Base-by-base conservation (phyloP, 2,329 filamentous ascomycete genomes). In the Dactylella cylindrospora region DNA sequence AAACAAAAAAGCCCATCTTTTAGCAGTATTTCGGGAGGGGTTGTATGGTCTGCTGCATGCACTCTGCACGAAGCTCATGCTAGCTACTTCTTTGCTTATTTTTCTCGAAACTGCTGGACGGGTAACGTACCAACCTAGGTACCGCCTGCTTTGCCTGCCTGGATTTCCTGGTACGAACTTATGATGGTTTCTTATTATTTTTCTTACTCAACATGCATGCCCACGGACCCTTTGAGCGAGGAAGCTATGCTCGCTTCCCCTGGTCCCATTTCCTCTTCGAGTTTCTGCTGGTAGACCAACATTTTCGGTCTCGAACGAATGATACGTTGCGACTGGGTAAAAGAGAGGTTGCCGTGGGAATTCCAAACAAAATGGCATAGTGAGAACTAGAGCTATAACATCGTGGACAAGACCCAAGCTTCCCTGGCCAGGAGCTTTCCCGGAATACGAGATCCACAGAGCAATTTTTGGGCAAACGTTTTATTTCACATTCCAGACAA, bases 381-480 rank as follows among this genome's bases (percentile, higher is more conserved):
- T n/a, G n/a, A n/a, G n/a, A n/a, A n/a, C n/a, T n/a, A n/a, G n/a
- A n/a, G n/a, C n/a, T n/a, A n/a, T n/a, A n/a, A n/a, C n/a, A n/a
- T n/a, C n/a, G n/a, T n/a, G n/a, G n/a, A n/a, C n/a, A n/a, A n/a
- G n/a, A n/a, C n/a, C n/a, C n/a, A n/a, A n/a, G n/a, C n/a, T n/a
- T n/a, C n/a, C n/a, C n/a, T n/a, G n/a, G n/a, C n/a, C n/a, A n/a
- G n/a, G n/a, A n/a, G 33, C 47, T 45, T 52, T n/a, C n/a, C n/a
- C 47, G 55, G 55, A 61, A 61, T 61, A 61, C 55, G 55, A 61
- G 55, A 35, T 53, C 55, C 55, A 49, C 55, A 25, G 53, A 53
- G 47, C 55, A n/a, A n/a, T n/a, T n/a, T n/a, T n/a, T 33, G 26
- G 39, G 46, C 15, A 52, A 61, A 46, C 35, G 12, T 36, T 17